Evolutionary conservation across 1,284 basidiomycete genomes (phyloP).

Genomic region (Cryptococcus wingfieldii): DNA sequence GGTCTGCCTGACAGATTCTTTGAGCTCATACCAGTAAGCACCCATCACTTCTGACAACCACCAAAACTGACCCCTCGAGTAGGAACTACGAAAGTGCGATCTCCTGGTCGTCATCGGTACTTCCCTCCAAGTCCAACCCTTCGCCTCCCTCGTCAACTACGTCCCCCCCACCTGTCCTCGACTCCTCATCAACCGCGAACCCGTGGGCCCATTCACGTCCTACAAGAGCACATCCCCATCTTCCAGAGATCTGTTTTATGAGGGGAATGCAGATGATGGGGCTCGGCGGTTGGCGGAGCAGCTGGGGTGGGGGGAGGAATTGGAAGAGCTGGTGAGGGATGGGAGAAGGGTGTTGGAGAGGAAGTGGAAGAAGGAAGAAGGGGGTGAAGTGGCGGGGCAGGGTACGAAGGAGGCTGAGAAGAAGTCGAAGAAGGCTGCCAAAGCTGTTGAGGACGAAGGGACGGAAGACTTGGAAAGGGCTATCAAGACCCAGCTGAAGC

Average conservation of each 20-base stretch:
- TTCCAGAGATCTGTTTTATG: slow-evolving; percentile 41
- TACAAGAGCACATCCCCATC: not conserved
- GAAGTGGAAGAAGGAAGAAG: slow-evolving; percentile 26
- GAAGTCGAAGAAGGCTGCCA: slow-evolving; percentile 1
- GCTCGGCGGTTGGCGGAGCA: slow-evolving; percentile 29
- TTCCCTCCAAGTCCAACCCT: slow-evolving; percentile 59
- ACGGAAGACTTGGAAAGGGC: slow-evolving; percentile 12
- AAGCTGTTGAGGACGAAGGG: slow-evolving; percentile 1
- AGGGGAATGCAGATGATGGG: slow-evolving; percentile 48
- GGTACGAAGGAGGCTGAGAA: slow-evolving; percentile 1
- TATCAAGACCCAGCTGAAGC: slow-evolving; percentile 12
- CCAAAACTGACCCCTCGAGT: not conserved
- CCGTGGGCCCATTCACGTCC: slow-evolving; percentile 48
- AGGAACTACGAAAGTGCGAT: slow-evolving; percentile 56
- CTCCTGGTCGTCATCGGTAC: slow-evolving; percentile 90
- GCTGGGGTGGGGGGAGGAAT: slow-evolving; percentile 45
- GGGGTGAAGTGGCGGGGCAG: slow-evolving; percentile 21
- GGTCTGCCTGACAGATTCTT: slow-evolving; percentile 50
- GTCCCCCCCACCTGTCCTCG: slow-evolving; percentile 50
- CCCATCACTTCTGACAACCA: not conserved
- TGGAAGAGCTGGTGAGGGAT: slow-evolving; percentile 29
- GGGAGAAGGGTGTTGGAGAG: slow-evolving; percentile 26
- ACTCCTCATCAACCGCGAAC: slow-evolving; percentile 55
- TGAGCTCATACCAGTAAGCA: slow-evolving; percentile 28
- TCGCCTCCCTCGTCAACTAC: slow-evolving; percentile 52